Evolutionary conservation across 202 grass and related monocot genomes (phyloP), one percentile per base, ranked within the genome.

Genomic region (Schoenoplectus tabernaemontani): DNA sequence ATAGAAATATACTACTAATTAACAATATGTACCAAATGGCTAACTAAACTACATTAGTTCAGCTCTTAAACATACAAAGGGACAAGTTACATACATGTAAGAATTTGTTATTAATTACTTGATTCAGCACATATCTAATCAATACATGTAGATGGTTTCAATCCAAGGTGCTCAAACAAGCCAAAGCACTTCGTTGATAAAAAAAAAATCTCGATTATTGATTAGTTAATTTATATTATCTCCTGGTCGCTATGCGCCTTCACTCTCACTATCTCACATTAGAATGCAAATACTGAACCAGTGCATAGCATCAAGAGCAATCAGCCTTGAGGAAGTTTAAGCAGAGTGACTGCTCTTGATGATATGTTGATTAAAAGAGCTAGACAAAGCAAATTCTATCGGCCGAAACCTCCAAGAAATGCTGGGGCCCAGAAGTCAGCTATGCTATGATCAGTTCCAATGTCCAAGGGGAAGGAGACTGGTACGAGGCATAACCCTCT

Each of bases 401-500:
- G 82, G 24, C 81, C 82, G 6, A 88, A 90, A 19, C 84, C 84
- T 36, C 85, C 86, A 24, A 80, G 82, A 12, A 90, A 90, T 62
- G 89, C 81, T 1, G 89, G 86, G 48, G 74, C 83, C 95, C 91
- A 98, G 95, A 84, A 92, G 70, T 94, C 95, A 0, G 75, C 80
- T 1, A 87, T 82, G 26, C 91, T 86, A 30, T 81, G 47, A 42
- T 94, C 95, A 0, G 76, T 82, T 32, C 80, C 84, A 8, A 98
- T 58, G 56, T 92, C 81, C 70, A 90, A 32, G 7, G 89, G 88
- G 86, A 85, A 89, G 84, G 89, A 92, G 37, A 94, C 84, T 0
- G 95, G 95, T 26, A 98, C 87, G 6, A 98, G 91, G 84, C 95
- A 98, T 26, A 98, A 30, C 9, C 95, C 95, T 85, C 87, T 92